A percentile compares a stretch with the other conserved stretches of the same genome.
Conservation (phyloP, 2,329 filamentous ascomycete species). For the Botrytis squamosa region DNA sequence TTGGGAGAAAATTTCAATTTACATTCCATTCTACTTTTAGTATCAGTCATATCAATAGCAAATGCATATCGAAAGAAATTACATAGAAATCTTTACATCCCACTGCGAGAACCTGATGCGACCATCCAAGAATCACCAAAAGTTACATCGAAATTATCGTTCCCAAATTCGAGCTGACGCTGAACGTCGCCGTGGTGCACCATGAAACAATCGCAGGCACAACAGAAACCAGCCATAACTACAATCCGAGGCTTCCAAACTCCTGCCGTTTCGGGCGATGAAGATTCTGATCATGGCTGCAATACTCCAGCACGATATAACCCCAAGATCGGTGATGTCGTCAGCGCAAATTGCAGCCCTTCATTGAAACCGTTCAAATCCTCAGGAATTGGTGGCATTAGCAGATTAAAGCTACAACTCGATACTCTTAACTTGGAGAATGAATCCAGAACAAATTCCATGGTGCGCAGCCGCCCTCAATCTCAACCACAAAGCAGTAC, state of each 20-base stretch:
- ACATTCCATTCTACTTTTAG: neutral
- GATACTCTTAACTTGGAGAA: slow-evolving; percentile 70
- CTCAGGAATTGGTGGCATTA: slow-evolving; percentile 67
- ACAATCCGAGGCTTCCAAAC: slow-evolving; percentile 40
- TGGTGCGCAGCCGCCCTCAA: slow-evolving; percentile 57
- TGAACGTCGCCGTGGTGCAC: slow-evolving; percentile 40
- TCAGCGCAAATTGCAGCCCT: slow-evolving; percentile 60
- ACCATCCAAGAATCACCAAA: slow-evolving; percentile 36
- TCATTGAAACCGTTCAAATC: slow-evolving; percentile 49
- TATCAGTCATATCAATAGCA: slow-evolving; percentile 25
- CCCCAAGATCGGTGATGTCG: slow-evolving; percentile 43
- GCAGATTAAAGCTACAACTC: slow-evolving; percentile 76
- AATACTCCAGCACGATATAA: slow-evolving; percentile 40
- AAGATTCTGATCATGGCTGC: slow-evolving; percentile 53
- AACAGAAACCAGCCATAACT: slow-evolving; percentile 33
- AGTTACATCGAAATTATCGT: slow-evolving; percentile 39
- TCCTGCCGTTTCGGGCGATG: slow-evolving; percentile 49
- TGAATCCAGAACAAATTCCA: slow-evolving; percentile 53
- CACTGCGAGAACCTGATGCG: slow-evolving; percentile 36
- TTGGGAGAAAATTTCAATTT: neutral
- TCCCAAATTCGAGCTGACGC: slow-evolving; percentile 40
- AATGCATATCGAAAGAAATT: slow-evolving; percentile 40
- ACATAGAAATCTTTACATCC: slow-evolving; percentile 27
- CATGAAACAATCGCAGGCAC: slow-evolving; percentile 21
- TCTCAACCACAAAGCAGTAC: slow-evolving; percentile 53